Evolutionary conservation across 805 yeast genomes (phyloP).

Genomic region (Kodamaea nitidulidarum): DNA sequence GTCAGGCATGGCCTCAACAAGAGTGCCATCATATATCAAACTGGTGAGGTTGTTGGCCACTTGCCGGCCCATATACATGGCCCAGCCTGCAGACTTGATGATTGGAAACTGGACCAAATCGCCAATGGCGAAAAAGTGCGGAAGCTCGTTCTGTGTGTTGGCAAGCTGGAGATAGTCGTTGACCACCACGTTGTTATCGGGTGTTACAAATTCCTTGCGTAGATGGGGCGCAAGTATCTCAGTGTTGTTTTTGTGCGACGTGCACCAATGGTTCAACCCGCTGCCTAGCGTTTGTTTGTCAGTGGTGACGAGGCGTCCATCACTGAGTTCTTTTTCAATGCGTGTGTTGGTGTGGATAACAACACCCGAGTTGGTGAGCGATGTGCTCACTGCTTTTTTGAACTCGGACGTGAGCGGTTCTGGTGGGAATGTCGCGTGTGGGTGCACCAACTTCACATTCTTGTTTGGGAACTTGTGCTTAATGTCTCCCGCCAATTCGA

Average conservation of each 20-base stretch:
- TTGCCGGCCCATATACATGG: conserved; percentile 39
- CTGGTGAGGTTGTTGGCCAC: conserved; percentile 35
- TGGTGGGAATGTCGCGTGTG: conserved; percentile 34
- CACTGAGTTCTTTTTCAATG: conserved; percentile 23
- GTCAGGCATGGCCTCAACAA: conserved; percentile 35
- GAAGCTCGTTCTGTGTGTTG: conserved; percentile 14
- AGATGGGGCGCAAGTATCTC: conserved; percentile 21
- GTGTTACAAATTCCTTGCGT: conserved; percentile 21
- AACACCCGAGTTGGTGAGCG: conserved; percentile 26
- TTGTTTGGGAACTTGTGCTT: conserved; percentile 30
- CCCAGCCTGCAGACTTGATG: conserved; percentile 45
- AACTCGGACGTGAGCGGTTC: conserved; percentile 33
- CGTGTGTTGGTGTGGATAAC: conserved; percentile 28
- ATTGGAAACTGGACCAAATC: conserved; percentile 38
- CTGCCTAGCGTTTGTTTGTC: conserved; percentile 25
- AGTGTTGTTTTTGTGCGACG: conserved; percentile 30
- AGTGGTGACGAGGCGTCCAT: conserved; percentile 24
- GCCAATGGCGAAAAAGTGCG: conserved; percentile 34
- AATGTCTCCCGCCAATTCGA: conserved; percentile 41
- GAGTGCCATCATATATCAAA: conserved; percentile 22
- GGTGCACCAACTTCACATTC: conserved; percentile 36
- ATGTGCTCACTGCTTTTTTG: conserved; percentile 21
- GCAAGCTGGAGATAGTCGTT: conserved; percentile 36
- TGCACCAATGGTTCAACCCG: conserved; percentile 35
- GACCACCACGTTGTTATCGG: conserved; percentile 27